Percentiles rank a stretch among this genome's conserved stretches.
phyloP scores from a whole-genome alignment of 2,329 filamentous ascomycete genomes.

The Aspergillus floridensis region DNA sequence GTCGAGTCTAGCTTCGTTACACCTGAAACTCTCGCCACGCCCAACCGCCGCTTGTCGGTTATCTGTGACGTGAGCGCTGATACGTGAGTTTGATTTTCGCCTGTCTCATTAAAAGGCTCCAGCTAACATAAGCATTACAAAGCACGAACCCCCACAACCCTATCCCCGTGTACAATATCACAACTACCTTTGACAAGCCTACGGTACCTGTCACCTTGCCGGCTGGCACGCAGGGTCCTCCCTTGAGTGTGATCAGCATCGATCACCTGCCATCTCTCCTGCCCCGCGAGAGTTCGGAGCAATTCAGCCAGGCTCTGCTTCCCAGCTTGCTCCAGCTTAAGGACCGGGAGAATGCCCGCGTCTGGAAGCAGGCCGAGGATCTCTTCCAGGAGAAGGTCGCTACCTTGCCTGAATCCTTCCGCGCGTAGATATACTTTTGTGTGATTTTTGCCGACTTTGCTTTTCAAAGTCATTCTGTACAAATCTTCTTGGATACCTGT shows the following conservation, averaged over 20 bases:
- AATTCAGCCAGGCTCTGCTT: conserved; percentile 74
- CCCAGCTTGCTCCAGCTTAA: conserved; percentile 76
- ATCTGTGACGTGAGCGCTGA: conserved; percentile 68
- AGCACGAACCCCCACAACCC: conserved; percentile 51
- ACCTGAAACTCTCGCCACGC: conserved; percentile 62
- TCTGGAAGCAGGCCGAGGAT: conserved; percentile 84
- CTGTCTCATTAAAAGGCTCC: neutral
- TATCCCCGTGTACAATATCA: conserved; percentile 74
- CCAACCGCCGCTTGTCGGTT: conserved; percentile 71
- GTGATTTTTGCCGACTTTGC: neutral
- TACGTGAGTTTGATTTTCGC: conserved; percentile 27
- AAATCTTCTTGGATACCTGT: neutral
- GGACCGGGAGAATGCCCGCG: conserved; percentile 65
- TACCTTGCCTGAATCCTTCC: conserved; percentile 53
- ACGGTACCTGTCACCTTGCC: conserved; percentile 67
- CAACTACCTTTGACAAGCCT: conserved; percentile 85
- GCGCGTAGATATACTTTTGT: neutral
- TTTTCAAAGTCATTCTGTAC: neutral
- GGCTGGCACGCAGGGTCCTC: conserved; percentile 54
- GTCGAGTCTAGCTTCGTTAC: conserved; percentile 63
- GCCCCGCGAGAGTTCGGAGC: conserved; percentile 81
- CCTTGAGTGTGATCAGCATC: conserved; percentile 79
- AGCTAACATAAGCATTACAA: conserved; percentile 7
- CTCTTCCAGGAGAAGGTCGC: conserved; percentile 80
- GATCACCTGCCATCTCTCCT: conserved; percentile 82